phyloP scores from a whole-genome alignment of 441 rosid species.

The Rhodomyrtus psidioides region DNA sequence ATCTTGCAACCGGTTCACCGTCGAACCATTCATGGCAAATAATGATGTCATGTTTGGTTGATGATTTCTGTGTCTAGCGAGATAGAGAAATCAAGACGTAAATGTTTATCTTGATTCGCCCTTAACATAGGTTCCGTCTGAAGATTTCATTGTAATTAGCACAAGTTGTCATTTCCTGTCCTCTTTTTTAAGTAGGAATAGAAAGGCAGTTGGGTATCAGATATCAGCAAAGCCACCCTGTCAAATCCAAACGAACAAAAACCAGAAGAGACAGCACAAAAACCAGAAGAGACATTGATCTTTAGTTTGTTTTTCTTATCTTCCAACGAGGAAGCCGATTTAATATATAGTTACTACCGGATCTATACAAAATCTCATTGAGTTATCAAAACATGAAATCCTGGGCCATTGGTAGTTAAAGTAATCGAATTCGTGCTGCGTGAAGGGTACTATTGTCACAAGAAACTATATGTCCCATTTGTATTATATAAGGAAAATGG shows the following conservation, averaged over 20 bases:
- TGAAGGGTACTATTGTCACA: not conserved
- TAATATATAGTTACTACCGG: not conserved
- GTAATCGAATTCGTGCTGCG: not conserved
- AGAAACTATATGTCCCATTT: not conserved
- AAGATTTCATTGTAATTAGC: too few relatives aligned
- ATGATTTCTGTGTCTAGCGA: too few relatives aligned
- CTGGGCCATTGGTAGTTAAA: not conserved
- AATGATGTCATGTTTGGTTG: too few relatives aligned
- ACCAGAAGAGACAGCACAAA: not conserved
- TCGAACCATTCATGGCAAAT: too few relatives aligned
- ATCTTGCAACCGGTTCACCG: too few relatives aligned
- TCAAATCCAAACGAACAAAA: not conserved
- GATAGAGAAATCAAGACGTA: too few relatives aligned
- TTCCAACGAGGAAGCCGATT: not conserved
- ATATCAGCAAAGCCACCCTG: not conserved
- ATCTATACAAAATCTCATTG: not conserved
- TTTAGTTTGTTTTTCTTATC: not conserved
- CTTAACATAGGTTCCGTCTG: too few relatives aligned
- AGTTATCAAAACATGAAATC: not conserved
- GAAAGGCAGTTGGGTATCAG: not conserved
- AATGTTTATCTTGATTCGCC: too few relatives aligned
- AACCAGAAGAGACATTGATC: not conserved
- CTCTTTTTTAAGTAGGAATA: not conserved
- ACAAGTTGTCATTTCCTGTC: not conserved
- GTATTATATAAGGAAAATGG: not conserved